phyloP scores from a whole-genome alignment of 2,329 filamentous ascomycete species.

The Huntiella moniliformis region DNA sequence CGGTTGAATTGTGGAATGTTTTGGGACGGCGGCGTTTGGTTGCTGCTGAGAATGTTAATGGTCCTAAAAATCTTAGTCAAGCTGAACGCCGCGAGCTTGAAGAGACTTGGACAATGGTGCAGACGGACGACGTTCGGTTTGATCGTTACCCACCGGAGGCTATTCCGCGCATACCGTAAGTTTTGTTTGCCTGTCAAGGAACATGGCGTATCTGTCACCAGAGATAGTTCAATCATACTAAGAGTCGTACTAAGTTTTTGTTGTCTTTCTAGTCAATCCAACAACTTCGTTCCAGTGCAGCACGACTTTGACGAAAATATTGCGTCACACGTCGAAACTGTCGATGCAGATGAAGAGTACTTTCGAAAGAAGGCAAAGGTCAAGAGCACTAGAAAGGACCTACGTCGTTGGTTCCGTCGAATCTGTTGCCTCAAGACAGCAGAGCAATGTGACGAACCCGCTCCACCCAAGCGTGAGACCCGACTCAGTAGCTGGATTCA shows the following conservation, averaged over 20 bases:
- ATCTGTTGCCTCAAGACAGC: conserved; percentile 10
- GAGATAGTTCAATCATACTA: neutral
- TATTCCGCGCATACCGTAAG: conserved; percentile 10
- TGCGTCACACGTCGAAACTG: conserved; percentile 5
- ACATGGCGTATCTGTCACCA: neutral
- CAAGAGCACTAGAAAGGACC: neutral
- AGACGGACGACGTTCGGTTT: conserved; percentile 10
- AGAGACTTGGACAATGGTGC: conserved; percentile 12
- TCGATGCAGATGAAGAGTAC: conserved; percentile 10
- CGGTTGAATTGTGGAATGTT: conserved; percentile 11
- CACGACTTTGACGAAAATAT: conserved; percentile 1
- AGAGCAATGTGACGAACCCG: neutral
- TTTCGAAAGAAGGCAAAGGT: neutral
- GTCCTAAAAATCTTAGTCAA: conserved; percentile 8
- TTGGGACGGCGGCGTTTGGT: conserved; percentile 6
- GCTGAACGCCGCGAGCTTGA: conserved; percentile 10
- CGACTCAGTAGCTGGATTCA: neutral
- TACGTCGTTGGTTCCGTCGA: conserved; percentile 3
- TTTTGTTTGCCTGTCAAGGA: neutral
- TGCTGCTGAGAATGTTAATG: conserved; percentile 8
- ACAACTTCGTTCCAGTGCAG: conserved; percentile 8
- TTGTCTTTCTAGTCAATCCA: conserved; percentile 3
- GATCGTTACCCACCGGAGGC: conserved; percentile 11
- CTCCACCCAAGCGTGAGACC: conserved; percentile 7
- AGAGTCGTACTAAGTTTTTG: neutral